Percentiles rank a stretch among this genome's conserved stretches.
phyloP scores from a whole-genome alignment of 2,329 filamentous ascomycete genomes.

The Helotiales sp. region DNA sequence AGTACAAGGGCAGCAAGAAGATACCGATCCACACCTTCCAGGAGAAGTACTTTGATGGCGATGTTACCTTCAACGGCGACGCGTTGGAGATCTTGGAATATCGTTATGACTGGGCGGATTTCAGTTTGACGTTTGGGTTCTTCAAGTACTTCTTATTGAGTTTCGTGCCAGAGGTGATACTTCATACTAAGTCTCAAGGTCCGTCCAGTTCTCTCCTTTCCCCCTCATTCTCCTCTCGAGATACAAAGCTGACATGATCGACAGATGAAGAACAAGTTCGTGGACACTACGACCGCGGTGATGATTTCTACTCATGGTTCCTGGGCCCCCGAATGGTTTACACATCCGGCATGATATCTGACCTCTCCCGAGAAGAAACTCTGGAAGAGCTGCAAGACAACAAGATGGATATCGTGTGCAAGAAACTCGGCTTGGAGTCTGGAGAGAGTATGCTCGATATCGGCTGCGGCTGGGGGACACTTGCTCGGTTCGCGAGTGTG shows the following conservation, averaged over 20 bases:
- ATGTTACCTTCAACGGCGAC: conserved; percentile 45
- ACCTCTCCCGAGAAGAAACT: conserved; percentile 40
- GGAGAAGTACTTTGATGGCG: conserved; percentile 43
- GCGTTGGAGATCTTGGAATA: conserved; percentile 44
- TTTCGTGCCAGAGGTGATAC: conserved; percentile 39
- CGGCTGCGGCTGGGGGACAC: conserved; percentile 72
- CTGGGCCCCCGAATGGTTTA: conserved; percentile 45
- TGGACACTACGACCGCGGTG: conserved; percentile 43
- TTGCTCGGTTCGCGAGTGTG: conserved; percentile 72
- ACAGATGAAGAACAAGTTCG: conserved; percentile 43
- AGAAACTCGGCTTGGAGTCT: conserved; percentile 66
- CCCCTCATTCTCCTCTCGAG: background rate
- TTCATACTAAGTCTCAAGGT: conserved; percentile 37
- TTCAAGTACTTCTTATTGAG: conserved; percentile 43
- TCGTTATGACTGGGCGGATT: conserved; percentile 44
- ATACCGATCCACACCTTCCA: conserved; percentile 41
- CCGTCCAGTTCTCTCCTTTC: background rate
- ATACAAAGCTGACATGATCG: background rate
- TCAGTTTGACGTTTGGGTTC: conserved; percentile 41
- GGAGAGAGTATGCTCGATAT: conserved; percentile 69
- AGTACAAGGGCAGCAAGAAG: conserved; percentile 38
- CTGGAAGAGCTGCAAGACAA: conserved; percentile 47
- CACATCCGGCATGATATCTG: conserved; percentile 43
- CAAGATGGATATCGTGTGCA: conserved; percentile 69
- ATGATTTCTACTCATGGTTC: conserved; percentile 45